These are phyloP conservation scores for Aspergillus nomiae DNA, from an alignment of 2,329 filamentous ascomycete genomes.

Conservation along the genomic window DNA sequence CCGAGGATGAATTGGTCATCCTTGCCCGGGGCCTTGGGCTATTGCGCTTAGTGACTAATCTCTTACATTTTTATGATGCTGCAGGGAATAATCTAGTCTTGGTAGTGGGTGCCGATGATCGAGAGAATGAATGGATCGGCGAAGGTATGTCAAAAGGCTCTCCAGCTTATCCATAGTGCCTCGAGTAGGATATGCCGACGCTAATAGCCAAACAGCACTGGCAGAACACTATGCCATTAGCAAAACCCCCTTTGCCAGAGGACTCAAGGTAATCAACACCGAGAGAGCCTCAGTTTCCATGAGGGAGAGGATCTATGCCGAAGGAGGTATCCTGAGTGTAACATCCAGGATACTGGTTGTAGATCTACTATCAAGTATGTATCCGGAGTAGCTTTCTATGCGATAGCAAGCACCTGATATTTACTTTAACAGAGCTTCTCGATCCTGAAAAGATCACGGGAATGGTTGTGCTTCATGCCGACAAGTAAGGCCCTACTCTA, in stretches of 20 bases:
- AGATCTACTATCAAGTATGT: slow-evolving; percentile 74
- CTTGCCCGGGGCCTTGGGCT: slow-evolving; percentile 90
- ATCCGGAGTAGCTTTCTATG: neutral
- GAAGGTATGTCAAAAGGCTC: slow-evolving; percentile 56
- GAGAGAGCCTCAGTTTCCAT: slow-evolving; percentile 85
- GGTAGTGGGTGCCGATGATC: slow-evolving; percentile 83
- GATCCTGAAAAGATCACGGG: slow-evolving; percentile 85
- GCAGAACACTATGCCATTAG: slow-evolving; percentile 95
- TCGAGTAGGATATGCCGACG: neutral
- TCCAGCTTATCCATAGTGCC: neutral
- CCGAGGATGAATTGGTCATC: slow-evolving; percentile 91
- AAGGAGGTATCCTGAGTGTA: slow-evolving; percentile 91
- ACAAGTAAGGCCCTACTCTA: slow-evolving; percentile 51
- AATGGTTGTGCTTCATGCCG: slow-evolving; percentile 83
- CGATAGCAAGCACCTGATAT: neutral
- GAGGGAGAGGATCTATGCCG: slow-evolving; percentile 83
- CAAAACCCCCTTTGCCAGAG: slow-evolving; percentile 76
- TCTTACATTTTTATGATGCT: slow-evolving; percentile 95
- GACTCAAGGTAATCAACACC: slow-evolving; percentile 89
- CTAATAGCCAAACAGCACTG: slow-evolving; percentile 57
- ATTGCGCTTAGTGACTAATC: slow-evolving; percentile 88
- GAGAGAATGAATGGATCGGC: slow-evolving; percentile 95
- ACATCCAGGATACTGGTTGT: slow-evolving; percentile 95
- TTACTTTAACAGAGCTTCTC: slow-evolving; percentile 55
- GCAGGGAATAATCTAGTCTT: slow-evolving; percentile 91